Base-by-base conservation (phyloP, 306 rosid genomes). In the Lablab purpureus region DNA sequence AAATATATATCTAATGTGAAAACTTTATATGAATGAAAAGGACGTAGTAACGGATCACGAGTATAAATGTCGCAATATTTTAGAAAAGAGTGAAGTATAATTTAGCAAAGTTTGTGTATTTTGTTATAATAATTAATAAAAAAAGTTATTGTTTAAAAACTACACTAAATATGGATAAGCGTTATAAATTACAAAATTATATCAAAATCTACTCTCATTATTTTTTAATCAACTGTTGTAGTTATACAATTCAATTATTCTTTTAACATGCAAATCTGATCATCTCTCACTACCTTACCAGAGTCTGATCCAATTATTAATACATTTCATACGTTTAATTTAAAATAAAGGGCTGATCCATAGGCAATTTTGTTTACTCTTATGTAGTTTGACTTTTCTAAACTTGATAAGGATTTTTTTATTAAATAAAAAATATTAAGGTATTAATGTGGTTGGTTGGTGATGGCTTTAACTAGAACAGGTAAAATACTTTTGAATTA, bases 401-500 rank as follows among this genome's bases (percentile, higher is more conserved):
- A 27, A 52, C 14, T 13, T 36, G n/a, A n/a, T n/a, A 22, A 22
- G 1, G 47, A 12, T 36, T 40, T 5, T 43, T 43, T 60, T 28
- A 68, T 41, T 6, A n/a, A 23, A 80, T 62, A 36, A 49, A 71
- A 71, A 47, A 71, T 1, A 14, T 47, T 10, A 36, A 28, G 37
- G 54, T 55, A 36, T 76, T 21, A 67, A 50, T 17, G 19, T 49
- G 23, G 65, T 25, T 49, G 23, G 65, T 25, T 41, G 69, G 52
- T 34, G 82, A 30, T 10, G 52, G 37, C 27, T 23, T 71, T 72
- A 72, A 34, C 58, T 11, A 46, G 32, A 71, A 62, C 62, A 54
- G 27, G 70, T 52, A 58, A 81, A 74, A 30, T 43, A 28, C 69
- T 51, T 25, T 37, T 60, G 11, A 81, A 58, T 76, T 32, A 32